A percentile compares a stretch with the other conserved stretches of the same genome.
phyloP scores from a whole-genome alignment of 768 basidiomycete species.

The Sarcodon aspratus region DNA sequence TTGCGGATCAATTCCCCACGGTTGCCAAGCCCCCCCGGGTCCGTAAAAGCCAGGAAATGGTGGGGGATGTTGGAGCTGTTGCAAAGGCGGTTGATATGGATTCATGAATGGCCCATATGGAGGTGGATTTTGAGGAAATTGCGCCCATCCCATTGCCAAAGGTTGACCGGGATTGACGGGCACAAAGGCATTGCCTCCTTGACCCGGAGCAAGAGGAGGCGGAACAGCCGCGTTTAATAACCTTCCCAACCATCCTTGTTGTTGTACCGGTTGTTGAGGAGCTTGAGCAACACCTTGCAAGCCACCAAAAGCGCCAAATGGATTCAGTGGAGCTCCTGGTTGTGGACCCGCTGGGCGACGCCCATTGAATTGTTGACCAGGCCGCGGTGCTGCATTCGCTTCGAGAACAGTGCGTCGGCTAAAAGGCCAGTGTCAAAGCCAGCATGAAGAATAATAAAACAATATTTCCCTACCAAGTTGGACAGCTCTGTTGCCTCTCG shows the following conservation, averaged over 20 bases:
- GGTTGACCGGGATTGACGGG: conserved; percentile 5
- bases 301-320: conserved; percentile 9
- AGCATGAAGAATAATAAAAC: conserved; percentile 6
- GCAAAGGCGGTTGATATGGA: conserved; percentile 9
- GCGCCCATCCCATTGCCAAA: not conserved
- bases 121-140: conserved; percentile 8
- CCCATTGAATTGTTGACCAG: conserved; percentile 6
- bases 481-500: conserved; percentile 97
- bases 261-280: conserved; percentile 15
- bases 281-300: conserved; percentile 13
- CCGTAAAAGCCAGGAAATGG: conserved; percentile 53
- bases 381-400: conserved; percentile 14
- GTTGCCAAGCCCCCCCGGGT: conserved; percentile 54
- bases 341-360: conserved; percentile 10
- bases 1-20: conserved; percentile 37
- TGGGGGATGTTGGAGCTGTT: conserved; percentile 32
- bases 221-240: conserved; percentile 44
- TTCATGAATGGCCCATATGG: conserved; percentile 6
- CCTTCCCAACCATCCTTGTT: conserved; percentile 37
- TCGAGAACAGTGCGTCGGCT: conserved; percentile 77
- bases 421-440: no score
- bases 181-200: conserved; percentile 12
- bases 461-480: conserved; percentile 82
- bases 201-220: conserved; percentile 23
- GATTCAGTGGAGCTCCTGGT: conserved; percentile 14